Evolutionary conservation across 1,284 basidiomycete species (phyloP).

Genomic region (Tausonia pullulans): DNA sequence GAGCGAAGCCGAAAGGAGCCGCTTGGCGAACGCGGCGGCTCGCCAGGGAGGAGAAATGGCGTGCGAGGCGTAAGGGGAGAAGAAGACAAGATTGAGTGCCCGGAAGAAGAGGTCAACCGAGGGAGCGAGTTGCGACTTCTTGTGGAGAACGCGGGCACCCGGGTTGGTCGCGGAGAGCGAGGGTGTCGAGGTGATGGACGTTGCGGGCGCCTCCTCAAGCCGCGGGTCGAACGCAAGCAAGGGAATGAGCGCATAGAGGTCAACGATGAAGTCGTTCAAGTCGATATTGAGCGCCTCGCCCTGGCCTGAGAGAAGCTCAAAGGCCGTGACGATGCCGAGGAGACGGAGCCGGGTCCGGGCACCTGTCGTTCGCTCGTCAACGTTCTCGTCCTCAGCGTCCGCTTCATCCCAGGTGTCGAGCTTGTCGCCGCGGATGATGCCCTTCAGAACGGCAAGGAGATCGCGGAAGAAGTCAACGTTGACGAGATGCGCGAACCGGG

Average conservation of each 20-base stretch:
- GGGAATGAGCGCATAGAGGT: slow-evolving; percentile 39
- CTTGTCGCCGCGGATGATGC: slow-evolving; percentile 47
- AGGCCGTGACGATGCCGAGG: slow-evolving; percentile 85
- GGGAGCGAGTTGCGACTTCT: slow-evolving; percentile 20
- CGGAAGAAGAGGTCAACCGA: slow-evolving; percentile 66
- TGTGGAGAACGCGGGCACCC: slow-evolving; percentile 12
- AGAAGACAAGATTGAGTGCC: slow-evolving; percentile 67
- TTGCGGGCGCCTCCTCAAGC: slow-evolving; percentile 37
- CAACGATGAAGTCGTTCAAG: slow-evolving; percentile 72
- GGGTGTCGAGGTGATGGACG: slow-evolving; percentile 24
- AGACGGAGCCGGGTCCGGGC: slow-evolving; percentile 53
- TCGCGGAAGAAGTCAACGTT: slow-evolving; percentile 99
- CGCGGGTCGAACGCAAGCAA: slow-evolving; percentile 39
- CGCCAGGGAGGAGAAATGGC: slow-evolving; percentile 57
- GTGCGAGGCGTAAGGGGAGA: slow-evolving; percentile 46
- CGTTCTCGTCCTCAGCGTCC: slow-evolving; percentile 36
- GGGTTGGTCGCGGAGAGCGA: slow-evolving; percentile 20
- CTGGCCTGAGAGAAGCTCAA: slow-evolving; percentile 92
- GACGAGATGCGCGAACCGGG: slow-evolving; percentile 88
- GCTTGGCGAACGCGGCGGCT: slow-evolving; percentile 81
- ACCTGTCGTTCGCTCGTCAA: slow-evolving; percentile 33
- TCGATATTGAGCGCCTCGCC: slow-evolving; percentile 95
- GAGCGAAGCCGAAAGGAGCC: slow-evolving; percentile 64
- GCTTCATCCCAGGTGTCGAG: slow-evolving; percentile 19
- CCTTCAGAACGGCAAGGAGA: slow-evolving; percentile 74